phyloP scores from a whole-genome alignment of 2,329 filamentous ascomycete species.

The Stemphylium beticola region DNA sequence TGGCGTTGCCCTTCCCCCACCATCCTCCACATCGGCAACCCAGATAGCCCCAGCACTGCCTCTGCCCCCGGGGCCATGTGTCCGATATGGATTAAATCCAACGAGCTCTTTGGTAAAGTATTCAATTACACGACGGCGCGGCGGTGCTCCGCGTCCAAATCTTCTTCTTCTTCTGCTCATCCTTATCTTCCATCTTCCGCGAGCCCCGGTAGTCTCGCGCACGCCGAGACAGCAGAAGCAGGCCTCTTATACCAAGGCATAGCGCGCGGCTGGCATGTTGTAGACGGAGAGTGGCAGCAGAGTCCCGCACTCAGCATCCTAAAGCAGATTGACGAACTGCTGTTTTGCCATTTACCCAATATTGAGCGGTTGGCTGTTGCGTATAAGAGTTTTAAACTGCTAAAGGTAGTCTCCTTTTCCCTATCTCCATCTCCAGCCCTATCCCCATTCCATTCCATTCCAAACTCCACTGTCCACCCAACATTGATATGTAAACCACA shows the following conservation, averaged over 20 bases:
- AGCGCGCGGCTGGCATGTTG: conserved; percentile 35
- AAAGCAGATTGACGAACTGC: conserved; percentile 38
- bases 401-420: too few species aligned
- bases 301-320: conserved; percentile 38
- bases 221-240: conserved; percentile 23
- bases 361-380: conserved; percentile 35
- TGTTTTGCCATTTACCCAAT: conserved; percentile 34
- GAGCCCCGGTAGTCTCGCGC: too few species aligned
- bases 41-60: conserved; percentile 6
- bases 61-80: conserved; percentile 20
- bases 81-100: conserved; percentile 38
- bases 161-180: not conserved
- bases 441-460: too few species aligned
- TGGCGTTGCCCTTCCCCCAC: conserved; percentile 40
- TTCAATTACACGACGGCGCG: conserved; percentile 16
- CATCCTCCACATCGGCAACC: conserved; percentile 37
- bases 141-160: not conserved
- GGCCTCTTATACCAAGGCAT: conserved; percentile 40
- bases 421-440: too few species aligned
- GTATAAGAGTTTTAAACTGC: conserved; percentile 44
- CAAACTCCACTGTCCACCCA: too few species aligned
- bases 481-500: too few species aligned
- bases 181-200: too few species aligned
- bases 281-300: conserved; percentile 35
- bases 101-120: conserved; percentile 41